Evolutionary conservation across 2,329 filamentous ascomycete species (phyloP).

Genomic region (Aotearoamyces nothofagi): DNA sequence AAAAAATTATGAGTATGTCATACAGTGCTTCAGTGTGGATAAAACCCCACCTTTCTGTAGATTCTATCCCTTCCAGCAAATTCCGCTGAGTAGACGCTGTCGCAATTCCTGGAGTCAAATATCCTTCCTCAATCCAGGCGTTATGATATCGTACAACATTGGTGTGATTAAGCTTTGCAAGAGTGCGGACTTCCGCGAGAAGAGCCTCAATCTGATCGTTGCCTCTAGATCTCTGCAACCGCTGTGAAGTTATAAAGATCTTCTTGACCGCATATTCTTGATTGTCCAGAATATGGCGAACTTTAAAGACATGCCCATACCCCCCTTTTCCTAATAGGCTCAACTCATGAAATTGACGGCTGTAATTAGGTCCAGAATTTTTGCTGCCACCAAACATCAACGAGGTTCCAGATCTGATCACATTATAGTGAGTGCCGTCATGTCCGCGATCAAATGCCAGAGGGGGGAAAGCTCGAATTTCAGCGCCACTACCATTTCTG

Average conservation of each 20-base stretch:
- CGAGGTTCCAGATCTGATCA: too few species aligned
- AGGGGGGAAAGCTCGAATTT: too few species aligned
- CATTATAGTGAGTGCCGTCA: too few species aligned
- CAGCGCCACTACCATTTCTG: too few species aligned
- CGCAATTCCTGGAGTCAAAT: too few species aligned
- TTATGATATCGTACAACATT: slow-evolving; percentile 54
- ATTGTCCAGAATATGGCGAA: slow-evolving; percentile 43
- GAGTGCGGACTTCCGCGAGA: slow-evolving; percentile 42
- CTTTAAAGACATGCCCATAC: slow-evolving; percentile 49
- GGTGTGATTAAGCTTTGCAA: slow-evolving; percentile 45
- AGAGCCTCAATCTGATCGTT: slow-evolving; percentile 37
- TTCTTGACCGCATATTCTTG: slow-evolving; percentile 52
- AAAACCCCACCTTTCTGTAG: too few species aligned
- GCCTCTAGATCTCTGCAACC: slow-evolving; percentile 33
- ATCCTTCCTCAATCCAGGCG: slow-evolving; percentile 53
- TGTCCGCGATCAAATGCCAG: too few species aligned
- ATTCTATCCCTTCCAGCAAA: slow-evolving; percentile 1
- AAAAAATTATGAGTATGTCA: too few species aligned
- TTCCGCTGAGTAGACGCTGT: background rate
- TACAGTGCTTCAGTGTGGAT: too few species aligned
- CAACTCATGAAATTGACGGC: background rate
- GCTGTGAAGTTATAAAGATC: slow-evolving; percentile 37
- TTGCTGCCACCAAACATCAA: too few species aligned
- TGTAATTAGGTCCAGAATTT: background rate
- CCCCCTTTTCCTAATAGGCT: slow-evolving; percentile 44